Conservation (phyloP, 1,284 basidiomycete genomes). For the Cryptococcus sp. region DNA sequence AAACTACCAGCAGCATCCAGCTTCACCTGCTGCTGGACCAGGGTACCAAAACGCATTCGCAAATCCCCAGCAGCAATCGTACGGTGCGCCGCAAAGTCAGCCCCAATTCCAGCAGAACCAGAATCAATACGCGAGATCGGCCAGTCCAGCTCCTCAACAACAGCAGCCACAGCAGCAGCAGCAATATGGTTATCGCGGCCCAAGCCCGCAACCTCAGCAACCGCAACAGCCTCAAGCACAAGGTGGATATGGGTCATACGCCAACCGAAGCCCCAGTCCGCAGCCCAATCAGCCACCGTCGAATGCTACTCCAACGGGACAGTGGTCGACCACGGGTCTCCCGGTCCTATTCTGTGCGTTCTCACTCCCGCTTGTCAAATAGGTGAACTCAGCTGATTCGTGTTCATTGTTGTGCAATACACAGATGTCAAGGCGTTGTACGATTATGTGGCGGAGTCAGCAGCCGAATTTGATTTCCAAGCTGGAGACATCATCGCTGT, state of each 20-base stretch:
- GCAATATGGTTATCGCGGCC: slow-evolving; percentile 26
- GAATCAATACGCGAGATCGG: slow-evolving; percentile 19
- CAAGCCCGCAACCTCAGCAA: slow-evolving; percentile 27
- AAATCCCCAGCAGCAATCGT: not conserved
- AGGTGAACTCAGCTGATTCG: not conserved
- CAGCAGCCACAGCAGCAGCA: slow-evolving; percentile 28
- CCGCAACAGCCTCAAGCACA: slow-evolving; percentile 16
- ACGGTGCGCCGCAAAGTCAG: not conserved
- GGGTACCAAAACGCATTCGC: not conserved
- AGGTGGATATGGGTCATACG: slow-evolving; percentile 9
- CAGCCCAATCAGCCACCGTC: slow-evolving; percentile 44
- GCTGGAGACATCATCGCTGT: slow-evolving; percentile 89
- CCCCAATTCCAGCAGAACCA: slow-evolving; percentile 15
- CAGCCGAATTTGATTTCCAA: slow-evolving; percentile 75
- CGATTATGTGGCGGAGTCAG: slow-evolving; percentile 77
- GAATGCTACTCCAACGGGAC: slow-evolving; percentile 50
- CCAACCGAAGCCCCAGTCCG: slow-evolving; percentile 38
- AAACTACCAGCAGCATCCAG: slow-evolving; percentile 13
- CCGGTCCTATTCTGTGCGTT: slow-evolving; percentile 53
- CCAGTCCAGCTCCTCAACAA: slow-evolving; percentile 18
- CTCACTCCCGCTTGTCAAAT: not conserved
- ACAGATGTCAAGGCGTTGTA: slow-evolving; percentile 80
- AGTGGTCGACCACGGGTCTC: slow-evolving; percentile 49
- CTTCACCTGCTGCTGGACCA: slow-evolving; percentile 17
- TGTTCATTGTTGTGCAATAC: not conserved